phyloP scores from a whole-genome alignment of 305 asterid species.

The Solanum hybrid region DNA sequence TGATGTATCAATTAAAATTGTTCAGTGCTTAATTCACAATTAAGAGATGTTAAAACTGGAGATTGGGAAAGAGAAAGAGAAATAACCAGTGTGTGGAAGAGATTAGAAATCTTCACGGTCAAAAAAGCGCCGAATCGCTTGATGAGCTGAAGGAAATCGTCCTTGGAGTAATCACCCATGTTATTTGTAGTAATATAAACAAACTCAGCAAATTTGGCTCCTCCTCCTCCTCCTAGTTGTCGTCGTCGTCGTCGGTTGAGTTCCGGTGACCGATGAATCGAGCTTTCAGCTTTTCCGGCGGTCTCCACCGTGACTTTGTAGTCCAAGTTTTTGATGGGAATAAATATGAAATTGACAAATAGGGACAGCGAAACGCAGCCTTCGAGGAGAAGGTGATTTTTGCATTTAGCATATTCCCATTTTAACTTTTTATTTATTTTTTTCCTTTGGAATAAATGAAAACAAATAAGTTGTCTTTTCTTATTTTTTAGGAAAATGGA shows the following conservation, averaged over 20 bases:
- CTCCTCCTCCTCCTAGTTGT: background rate
- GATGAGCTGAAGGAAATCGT: constrained; percentile 41
- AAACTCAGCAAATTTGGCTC: constrained; percentile 3
- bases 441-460: background rate
- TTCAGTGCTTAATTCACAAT: background rate
- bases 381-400: background rate
- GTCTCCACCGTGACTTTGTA: background rate
- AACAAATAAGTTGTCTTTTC: background rate
- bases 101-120: constrained; percentile 41
- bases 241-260: background rate
- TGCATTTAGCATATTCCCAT: background rate
- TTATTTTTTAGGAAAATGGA: background rate
- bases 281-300: background rate
- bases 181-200: background rate
- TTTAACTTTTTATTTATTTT: background rate
- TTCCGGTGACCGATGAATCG: background rate
- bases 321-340: background rate
- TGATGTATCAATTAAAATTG: background rate
- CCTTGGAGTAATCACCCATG: constrained; percentile 51
- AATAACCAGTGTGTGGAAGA: constrained; percentile 34
- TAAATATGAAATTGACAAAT: background rate
- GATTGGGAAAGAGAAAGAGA: constrained; percentile 6
- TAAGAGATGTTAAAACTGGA: background rate
- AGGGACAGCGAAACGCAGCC: background rate
- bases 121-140: constrained; percentile 54